phyloP scores from a whole-genome alignment of 768 basidiomycete species.

The Porpolomopsis calyptriformis region DNA sequence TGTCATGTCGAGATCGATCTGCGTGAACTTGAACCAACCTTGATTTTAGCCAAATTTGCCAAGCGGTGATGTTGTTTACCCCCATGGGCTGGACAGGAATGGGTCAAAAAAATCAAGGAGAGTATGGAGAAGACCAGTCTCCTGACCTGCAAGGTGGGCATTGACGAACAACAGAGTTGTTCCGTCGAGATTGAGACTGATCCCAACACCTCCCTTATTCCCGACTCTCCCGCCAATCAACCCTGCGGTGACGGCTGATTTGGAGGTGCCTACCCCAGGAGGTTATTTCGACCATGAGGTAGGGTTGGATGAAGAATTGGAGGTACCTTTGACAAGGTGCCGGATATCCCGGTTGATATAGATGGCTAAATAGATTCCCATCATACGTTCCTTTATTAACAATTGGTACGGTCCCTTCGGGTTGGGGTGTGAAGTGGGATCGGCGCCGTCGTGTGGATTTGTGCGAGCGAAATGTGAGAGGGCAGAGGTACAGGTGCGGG shows the following conservation, averaged over 20 bases:
- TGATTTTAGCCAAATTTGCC: constrained; percentile 83
- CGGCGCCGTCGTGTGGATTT: neutral
- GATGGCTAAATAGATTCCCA: constrained; percentile 77
- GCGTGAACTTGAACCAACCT: constrained; percentile 31
- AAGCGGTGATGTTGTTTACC: constrained; percentile 68
- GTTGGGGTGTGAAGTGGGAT: constrained; percentile 30
- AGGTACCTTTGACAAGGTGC: constrained; percentile 48
- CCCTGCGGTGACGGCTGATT: constrained; percentile 78
- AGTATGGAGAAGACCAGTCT: constrained; percentile 9
- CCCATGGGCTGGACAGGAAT: constrained; percentile 49
- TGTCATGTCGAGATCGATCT: neutral
- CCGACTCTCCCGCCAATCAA: constrained; percentile 85
- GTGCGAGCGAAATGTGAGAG: constrained; percentile 27
- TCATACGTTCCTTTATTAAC: constrained; percentile 79
- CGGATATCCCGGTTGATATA: constrained; percentile 67
- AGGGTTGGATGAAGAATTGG: neutral
- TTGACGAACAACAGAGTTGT: constrained; percentile 83
- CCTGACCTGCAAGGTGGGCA: constrained; percentile 79
- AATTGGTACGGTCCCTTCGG: constrained; percentile 72
- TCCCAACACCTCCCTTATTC: constrained; percentile 90
- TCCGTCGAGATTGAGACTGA: constrained; percentile 74
- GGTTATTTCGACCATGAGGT: neutral
- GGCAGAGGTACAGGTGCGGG: constrained; percentile 21
- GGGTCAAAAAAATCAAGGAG: neutral
- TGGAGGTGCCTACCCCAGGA: constrained; percentile 47